Base-by-base conservation (phyloP, 164 flowering plant genomes). In the Dillenia turbinata region DNA sequence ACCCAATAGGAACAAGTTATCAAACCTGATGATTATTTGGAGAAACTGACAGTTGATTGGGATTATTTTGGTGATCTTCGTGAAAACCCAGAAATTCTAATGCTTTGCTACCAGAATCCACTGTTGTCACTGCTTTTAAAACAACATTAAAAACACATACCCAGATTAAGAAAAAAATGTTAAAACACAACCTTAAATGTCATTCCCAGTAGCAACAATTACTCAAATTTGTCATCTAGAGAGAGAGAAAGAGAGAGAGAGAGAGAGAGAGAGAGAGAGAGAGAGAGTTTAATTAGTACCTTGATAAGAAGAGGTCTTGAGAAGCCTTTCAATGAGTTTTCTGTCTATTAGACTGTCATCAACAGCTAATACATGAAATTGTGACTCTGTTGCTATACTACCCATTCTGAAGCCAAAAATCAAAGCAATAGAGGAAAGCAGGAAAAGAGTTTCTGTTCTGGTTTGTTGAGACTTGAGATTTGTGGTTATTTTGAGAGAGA, bases 41-140 rank as follows among this genome's bases (percentile, higher is more conserved):
- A 44, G 69, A 60, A 52, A 56, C 40, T 64, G 73, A 65, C 44
- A 55, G 54, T 26, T 70, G 17, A 16, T 49, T 61, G 59, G 64
- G n/a, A 57, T 59, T 44, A 10, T 26, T 72, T 1, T 33, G 62
- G 40, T 73, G 70, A 61, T 68, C 71, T 49, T 68, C 74, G 3
- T 60, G 63, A 57, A 78, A 73, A 45, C 81, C 81, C 48, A 78
- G 53, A 68, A 70, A 70, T 47, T 78, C 75, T 52, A 78, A 52
- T 47, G 81, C 81, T 46, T 78, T 78, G 24, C 69, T 68, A 17
- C 81, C 79, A 62, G 81, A 78, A 64, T 78, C 81, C 71, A 78
- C 81, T 46, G 67, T 70, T 59, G 81, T 78, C 52, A 78, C 81
- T 78, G 66, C 56, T 16, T 13, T 12, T n/a, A 17, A 17, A 51